phyloP scores from a whole-genome alignment of 768 basidiomycete genomes.

The Auricularia cornea region DNA sequence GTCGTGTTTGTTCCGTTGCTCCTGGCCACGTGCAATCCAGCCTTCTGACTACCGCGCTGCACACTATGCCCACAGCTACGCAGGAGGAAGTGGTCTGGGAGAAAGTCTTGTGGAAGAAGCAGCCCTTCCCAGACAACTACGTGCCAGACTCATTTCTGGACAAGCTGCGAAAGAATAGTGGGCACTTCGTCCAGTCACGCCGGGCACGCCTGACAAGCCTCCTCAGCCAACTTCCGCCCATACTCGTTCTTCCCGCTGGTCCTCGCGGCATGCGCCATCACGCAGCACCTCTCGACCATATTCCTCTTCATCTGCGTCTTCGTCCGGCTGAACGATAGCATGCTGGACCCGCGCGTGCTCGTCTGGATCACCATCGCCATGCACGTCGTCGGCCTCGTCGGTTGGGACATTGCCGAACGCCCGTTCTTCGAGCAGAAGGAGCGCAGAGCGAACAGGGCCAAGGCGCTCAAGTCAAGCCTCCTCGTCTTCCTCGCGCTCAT shows the following conservation, averaged over 20 bases:
- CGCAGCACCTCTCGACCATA: constrained; percentile 75
- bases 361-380: constrained; percentile 54
- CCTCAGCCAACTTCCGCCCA: constrained; percentile 72
- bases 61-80: neutral
- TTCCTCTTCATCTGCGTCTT: constrained; percentile 80
- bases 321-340: constrained; percentile 52
- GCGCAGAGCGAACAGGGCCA: constrained; percentile 36
- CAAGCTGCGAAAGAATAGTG: constrained; percentile 71
- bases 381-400: constrained; percentile 51
- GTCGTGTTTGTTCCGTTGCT: too few species aligned
- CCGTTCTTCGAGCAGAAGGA: constrained; percentile 15
- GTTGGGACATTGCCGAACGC: constrained; percentile 51
- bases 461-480: constrained; percentile 69
- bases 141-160: constrained; percentile 72
- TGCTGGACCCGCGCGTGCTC: constrained; percentile 60
- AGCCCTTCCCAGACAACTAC: constrained; percentile 77
- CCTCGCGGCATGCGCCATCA: constrained; percentile 61
- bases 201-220: neutral
- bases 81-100: constrained; percentile 37
- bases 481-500: constrained; percentile 84
- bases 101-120: constrained; percentile 71
- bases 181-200: constrained; percentile 17
- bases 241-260: constrained; percentile 73
- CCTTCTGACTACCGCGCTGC: too few species aligned
- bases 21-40: too few species aligned